Evolutionary conservation across 192 early-diverging fungal species (phyloP), one percentile per base, ranked within the genome.

Genomic region (Linnemannia elongata): DNA sequence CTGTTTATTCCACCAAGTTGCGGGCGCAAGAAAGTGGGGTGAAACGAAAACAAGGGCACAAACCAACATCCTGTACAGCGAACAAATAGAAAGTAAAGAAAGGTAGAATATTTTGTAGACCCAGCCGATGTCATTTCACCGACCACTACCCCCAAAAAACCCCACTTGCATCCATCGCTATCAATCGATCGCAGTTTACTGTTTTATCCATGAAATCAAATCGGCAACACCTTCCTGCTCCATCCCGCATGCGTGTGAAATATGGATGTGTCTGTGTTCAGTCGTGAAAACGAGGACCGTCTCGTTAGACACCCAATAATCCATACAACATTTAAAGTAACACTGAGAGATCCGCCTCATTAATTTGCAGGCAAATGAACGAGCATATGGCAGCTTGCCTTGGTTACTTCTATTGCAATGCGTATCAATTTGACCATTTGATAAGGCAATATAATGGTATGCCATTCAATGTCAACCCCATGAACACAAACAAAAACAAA

Each of bases 1-100:
- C 15, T 52, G n/a, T 10, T 30, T 27, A 33, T 13, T 10, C n/a
- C 55, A 27, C 55, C 55, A 60, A 60, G 55, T 60, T n/a, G 55
- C 10, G n/a, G 55, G 55, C 6, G n/a, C n/a, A 60, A 27, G n/a
- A 66, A 33, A 52, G 49, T 52, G 49, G 49, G 49, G 60, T 66
- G 60, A 35, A 15, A 66, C 60, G 27, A 78, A 78, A 78, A 69
- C 76, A 42, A 70, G 76, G 76, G 76, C 68, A 70, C 44, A 78
- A 49, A 76, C 41, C 36, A 54, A 72, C 41, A 38, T 66, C 75
- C 18, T 44, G 75, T 63, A 38, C 0, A 9, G 18, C 15, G 38
- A 70, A 70, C 33, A 22, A 70, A 70, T 24, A 17, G 38, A 70
- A 22, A 33, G 12, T 52, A 18, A 71, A 33, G 27, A 66, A 27